A percentile compares a stretch with the other conserved stretches of the same genome.
These are phyloP conservation scores for Dichomitus squalens DNA, from an alignment of 1,284 basidiomycete species.

Conservation along the genomic window DNA sequence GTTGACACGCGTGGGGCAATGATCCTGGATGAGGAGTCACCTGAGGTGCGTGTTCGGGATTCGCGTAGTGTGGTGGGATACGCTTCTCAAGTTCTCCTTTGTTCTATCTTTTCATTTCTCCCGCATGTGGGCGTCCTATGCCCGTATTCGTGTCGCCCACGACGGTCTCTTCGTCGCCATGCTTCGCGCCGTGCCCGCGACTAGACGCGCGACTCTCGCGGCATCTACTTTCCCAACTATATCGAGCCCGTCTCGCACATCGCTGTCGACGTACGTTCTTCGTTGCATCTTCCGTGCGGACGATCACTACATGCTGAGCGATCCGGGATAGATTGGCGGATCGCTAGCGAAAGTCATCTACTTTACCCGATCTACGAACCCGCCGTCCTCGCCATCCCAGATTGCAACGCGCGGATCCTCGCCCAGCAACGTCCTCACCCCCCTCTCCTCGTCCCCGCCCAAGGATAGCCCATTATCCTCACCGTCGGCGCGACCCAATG, in stretches of 20 bases:
- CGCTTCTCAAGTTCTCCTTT: conserved; percentile 21
- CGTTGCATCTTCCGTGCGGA: background rate
- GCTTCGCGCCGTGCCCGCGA: conserved; percentile 2
- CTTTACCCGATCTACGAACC: conserved; percentile 90
- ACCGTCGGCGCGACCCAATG: conserved; percentile 24
- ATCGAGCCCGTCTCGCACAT: conserved; percentile 97
- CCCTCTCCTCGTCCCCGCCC: conserved; percentile 51
- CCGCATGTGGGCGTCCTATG: conserved; percentile 2
- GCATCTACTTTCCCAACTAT: conserved; percentile 94
- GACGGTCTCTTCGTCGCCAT: background rate
- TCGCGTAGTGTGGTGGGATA: background rate
- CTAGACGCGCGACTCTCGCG: conserved; percentile 89
- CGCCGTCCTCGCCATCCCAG: conserved; percentile 68
- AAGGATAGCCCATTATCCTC: conserved; percentile 26
- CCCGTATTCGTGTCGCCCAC: background rate
- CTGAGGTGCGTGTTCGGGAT: conserved; percentile 64
- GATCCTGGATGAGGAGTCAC: conserved; percentile 89
- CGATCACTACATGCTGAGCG: background rate
- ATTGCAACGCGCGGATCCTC: conserved; percentile 59
- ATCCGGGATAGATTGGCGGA: conserved; percentile 78
- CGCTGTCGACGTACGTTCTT: conserved; percentile 83
- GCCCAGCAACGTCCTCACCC: conserved; percentile 50
- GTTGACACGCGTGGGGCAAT: conserved; percentile 88
- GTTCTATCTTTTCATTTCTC: background rate
- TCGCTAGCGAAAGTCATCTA: conserved; percentile 99